These are phyloP conservation scores for Dentipellis sp. DNA, from an alignment of 768 basidiomycete genomes.

Conservation along the genomic window DNA sequence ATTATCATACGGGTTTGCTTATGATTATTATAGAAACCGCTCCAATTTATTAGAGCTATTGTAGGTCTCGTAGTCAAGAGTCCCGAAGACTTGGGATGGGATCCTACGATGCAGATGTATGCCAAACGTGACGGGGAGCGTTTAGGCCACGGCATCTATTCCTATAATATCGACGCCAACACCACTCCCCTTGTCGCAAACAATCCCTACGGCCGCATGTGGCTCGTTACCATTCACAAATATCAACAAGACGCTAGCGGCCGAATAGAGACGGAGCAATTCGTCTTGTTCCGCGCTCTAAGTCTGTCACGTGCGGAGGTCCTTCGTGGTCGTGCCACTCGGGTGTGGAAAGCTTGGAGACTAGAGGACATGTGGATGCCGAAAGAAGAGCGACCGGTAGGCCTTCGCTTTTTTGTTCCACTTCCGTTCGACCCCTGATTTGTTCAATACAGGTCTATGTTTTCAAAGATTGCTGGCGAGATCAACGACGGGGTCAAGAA, in stretches of 20 bases:
- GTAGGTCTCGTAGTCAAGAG: neutral
- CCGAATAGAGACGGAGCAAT: neutral
- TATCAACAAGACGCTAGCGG: neutral
- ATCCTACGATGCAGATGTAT: conserved; percentile 1
- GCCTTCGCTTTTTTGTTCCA: neutral
- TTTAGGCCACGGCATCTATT: neutral
- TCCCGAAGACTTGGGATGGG: neutral
- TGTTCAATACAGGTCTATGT: neutral
- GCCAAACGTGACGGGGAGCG: neutral
- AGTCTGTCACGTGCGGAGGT: neutral
- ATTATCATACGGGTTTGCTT: neutral
- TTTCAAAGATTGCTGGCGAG: neutral
- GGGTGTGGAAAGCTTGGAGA: neutral
- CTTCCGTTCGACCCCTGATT: no score
- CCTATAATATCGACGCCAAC: neutral
- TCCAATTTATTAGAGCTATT: neutral
- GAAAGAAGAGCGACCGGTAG: neutral
- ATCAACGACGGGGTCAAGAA: neutral
- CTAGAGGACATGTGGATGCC: neutral
- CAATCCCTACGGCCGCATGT: neutral
- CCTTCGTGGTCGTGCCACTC: neutral
- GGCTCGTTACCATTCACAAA: neutral
- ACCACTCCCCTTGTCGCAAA: no score
- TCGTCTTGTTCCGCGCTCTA: neutral
- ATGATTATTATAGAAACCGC: neutral